Percentiles rank a stretch among this genome's conserved stretches.
Evolutionary conservation across 306 rosid species (phyloP).

Genomic region (Prunus salicina): DNA sequence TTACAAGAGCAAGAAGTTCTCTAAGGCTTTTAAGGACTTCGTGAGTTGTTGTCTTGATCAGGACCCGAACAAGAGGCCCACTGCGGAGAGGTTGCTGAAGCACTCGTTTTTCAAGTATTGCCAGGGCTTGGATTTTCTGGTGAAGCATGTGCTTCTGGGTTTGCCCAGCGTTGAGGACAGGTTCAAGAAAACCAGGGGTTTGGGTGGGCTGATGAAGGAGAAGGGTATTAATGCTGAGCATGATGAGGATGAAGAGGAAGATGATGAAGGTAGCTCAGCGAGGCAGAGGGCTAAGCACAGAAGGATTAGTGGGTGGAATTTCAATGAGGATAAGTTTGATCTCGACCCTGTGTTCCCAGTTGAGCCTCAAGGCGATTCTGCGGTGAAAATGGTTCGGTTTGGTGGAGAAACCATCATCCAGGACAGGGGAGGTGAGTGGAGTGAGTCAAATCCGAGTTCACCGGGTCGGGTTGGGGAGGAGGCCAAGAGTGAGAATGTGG

Average conservation of each 20-base stretch:
- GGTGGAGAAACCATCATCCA: slow-evolving; percentile 29
- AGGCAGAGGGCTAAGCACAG: slow-evolving; percentile 11
- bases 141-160: slow-evolving; percentile 43
- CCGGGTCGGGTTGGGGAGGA: not conserved
- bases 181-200: slow-evolving; percentile 18
- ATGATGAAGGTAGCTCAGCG: not conserved
- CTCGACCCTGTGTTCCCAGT: slow-evolving; percentile 52
- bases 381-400: slow-evolving; percentile 26
- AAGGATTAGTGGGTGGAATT: slow-evolving; percentile 70
- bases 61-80: slow-evolving; percentile 60
- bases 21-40: slow-evolving; percentile 59
- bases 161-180: slow-evolving; percentile 56
- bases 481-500: not conserved
- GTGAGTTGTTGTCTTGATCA: slow-evolving; percentile 60
- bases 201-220: not conserved
- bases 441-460: slow-evolving; percentile 10
- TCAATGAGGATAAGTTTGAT: slow-evolving; percentile 54
- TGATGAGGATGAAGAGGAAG: slow-evolving; percentile 9
- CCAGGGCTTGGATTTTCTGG: slow-evolving; percentile 37
- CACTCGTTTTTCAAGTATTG: slow-evolving; percentile 54
- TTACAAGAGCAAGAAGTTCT: slow-evolving; percentile 36
- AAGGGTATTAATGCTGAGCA: not conserved
- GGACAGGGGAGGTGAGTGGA: slow-evolving; percentile 6
- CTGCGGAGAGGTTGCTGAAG: slow-evolving; percentile 46
- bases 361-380: not conserved